A percentile compares a stretch with the other conserved stretches of the same genome.
Conservation (phyloP, 306 rosid species). For the Gillenia trifoliata region DNA sequence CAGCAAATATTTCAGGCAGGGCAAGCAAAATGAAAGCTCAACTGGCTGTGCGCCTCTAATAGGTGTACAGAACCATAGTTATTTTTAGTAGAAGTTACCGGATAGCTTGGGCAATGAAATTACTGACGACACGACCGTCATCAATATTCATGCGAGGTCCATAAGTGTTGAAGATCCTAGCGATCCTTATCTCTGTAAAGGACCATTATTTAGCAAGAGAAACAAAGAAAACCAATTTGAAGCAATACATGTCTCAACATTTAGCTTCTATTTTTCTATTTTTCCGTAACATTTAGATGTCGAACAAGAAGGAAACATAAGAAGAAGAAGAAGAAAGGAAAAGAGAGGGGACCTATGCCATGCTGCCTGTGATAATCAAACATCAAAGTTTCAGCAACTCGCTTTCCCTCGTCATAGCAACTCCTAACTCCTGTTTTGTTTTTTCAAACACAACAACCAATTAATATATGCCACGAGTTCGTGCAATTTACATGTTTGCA, state of each 20-base stretch:
- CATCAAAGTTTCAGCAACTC: constrained; percentile 97
- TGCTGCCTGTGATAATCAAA: constrained; percentile 99
- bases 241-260: neutral
- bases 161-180: constrained; percentile 93
- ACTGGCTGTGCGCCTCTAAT: neutral
- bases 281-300: no score
- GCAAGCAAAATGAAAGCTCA: neutral
- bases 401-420: constrained; percentile 97
- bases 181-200: constrained; percentile 69
- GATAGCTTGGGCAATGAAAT: constrained; percentile 91
- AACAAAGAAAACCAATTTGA: neutral
- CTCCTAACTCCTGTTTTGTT: constrained; percentile 76
- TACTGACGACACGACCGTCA: constrained; percentile 98
- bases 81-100: constrained; percentile 45
- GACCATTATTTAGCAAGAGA: neutral
- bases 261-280: no score
- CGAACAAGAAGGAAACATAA: neutral
- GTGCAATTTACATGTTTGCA: neutral
- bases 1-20: neutral
- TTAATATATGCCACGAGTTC: neutral
- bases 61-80: neutral
- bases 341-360: constrained; percentile 53
- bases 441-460: neutral
- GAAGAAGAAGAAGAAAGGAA: neutral
- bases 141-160: constrained; percentile 99